A percentile compares a stretch with the other conserved stretches of the same genome.
These are phyloP conservation scores for Boletus pseudopeckii DNA, from an alignment of 768 basidiomycete genomes.

Conservation along the genomic window DNA sequence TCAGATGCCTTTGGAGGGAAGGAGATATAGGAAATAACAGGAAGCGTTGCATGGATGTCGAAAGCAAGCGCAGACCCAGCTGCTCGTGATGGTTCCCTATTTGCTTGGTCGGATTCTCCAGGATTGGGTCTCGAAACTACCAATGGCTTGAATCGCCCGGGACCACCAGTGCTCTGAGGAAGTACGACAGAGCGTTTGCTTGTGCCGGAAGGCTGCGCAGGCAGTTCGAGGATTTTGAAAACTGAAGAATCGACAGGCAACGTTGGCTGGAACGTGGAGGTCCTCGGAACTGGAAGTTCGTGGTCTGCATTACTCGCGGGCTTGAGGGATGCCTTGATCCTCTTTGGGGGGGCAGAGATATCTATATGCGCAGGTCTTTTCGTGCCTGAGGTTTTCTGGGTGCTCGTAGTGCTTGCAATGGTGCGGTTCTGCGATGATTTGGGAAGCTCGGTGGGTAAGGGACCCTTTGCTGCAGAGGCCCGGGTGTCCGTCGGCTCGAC, in stretches of 20 bases:
- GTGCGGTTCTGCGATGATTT: not conserved
- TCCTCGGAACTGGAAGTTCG: not conserved
- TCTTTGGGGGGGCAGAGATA: slow-evolving; percentile 12
- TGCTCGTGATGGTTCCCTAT: not conserved
- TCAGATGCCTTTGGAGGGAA: slow-evolving; percentile 59
- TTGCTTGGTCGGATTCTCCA: not conserved
- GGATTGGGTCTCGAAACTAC: not conserved
- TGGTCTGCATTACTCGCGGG: not conserved
- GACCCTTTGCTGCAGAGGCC: not conserved
- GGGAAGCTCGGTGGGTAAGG: not conserved
- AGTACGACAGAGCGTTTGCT: not conserved
- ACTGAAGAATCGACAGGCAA: not conserved
- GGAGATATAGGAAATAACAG: slow-evolving; percentile 41
- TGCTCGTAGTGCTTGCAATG: not conserved
- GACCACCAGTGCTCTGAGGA: not conserved
- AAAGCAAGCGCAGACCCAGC: not conserved
- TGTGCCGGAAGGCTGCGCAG: not conserved
- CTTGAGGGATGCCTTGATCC: slow-evolving; percentile 4
- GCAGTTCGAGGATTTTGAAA: slow-evolving; percentile 7
- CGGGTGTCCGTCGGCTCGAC: not conserved
- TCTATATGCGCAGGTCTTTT: slow-evolving; percentile 25
- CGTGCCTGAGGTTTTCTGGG: not conserved
- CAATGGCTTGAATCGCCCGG: slow-evolving; percentile 19
- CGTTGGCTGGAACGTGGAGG: not conserved
- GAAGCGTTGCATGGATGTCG: not conserved